These are phyloP conservation scores for Talaromyces sp. DNA, from an alignment of 2,329 filamentous ascomycete genomes.

Conservation along the genomic window DNA sequence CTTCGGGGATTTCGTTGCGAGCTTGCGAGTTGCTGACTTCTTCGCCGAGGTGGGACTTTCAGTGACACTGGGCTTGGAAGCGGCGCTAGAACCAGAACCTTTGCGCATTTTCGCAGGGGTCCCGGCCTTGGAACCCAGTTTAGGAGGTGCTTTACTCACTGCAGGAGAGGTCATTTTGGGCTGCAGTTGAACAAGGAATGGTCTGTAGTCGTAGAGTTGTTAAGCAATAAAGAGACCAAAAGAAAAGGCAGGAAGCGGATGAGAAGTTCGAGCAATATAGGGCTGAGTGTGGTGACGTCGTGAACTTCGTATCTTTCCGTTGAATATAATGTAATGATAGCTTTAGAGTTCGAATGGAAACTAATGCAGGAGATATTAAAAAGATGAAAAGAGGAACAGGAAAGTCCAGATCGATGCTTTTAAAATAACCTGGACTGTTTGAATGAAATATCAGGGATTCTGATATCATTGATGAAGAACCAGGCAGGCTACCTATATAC, in stretches of 20 bases:
- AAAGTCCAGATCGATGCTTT: background rate
- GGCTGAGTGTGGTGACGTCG: conserved; percentile 10
- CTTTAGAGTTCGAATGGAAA: conserved; percentile 5
- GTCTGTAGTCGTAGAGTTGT: background rate
- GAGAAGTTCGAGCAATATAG: background rate
- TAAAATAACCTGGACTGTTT: conserved; percentile 4
- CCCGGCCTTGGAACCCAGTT: conserved; percentile 24
- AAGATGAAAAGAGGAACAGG: background rate
- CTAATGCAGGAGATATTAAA: conserved; percentile 6
- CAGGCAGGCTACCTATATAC: conserved; percentile 14
- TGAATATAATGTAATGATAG: conserved; percentile 2
- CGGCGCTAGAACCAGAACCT: conserved; percentile 25
- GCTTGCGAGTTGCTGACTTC: conserved; percentile 27
- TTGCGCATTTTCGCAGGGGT: conserved; percentile 27
- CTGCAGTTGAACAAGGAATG: background rate
- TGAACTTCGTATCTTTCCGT: conserved; percentile 10
- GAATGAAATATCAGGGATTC: conserved; percentile 10
- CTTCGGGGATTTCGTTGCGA: conserved; percentile 25
- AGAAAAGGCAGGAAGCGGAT: background rate
- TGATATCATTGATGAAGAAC: conserved; percentile 18
- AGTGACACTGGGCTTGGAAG: conserved; percentile 19
- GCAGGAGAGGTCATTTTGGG: conserved; percentile 22
- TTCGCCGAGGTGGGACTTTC: conserved; percentile 21
- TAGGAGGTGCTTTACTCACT: conserved; percentile 24
- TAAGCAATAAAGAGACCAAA: background rate